Conservation (phyloP, 495 filamentous ascomycete genomes). For the Physcia stellaris region DNA sequence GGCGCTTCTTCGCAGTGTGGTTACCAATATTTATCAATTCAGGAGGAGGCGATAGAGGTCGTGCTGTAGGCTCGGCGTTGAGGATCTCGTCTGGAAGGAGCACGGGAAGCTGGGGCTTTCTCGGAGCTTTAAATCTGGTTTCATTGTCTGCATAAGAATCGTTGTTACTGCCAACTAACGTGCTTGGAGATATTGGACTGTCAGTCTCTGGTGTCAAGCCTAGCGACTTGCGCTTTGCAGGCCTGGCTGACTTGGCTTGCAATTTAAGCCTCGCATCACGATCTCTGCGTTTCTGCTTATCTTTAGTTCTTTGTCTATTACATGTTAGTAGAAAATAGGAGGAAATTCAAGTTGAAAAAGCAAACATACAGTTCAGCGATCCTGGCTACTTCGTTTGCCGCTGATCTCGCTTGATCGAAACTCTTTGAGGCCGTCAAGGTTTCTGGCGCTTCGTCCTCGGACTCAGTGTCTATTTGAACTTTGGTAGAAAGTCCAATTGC, state of each 20-base stretch:
- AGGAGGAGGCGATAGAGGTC: slow-evolving; percentile 21
- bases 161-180: too few species aligned
- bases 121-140: too few species aligned
- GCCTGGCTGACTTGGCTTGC: slow-evolving; percentile 32
- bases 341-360: too few species aligned
- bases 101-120: slow-evolving; percentile 25
- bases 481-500: too few species aligned
- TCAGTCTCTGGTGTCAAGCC: too few species aligned
- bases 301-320: slow-evolving; percentile 15
- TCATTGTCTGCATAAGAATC: too few species aligned
- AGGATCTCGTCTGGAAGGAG: slow-evolving; percentile 39
- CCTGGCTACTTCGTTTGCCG: neutral
- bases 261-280: slow-evolving; percentile 32
- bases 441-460: neutral
- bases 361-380: neutral
- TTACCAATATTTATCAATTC: slow-evolving; percentile 11
- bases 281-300: slow-evolving; percentile 32
- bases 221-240: too few species aligned
- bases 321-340: too few species aligned
- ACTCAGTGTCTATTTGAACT: too few species aligned
- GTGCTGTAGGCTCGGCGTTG: slow-evolving; percentile 31
- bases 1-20: neutral
- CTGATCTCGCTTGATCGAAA: neutral
- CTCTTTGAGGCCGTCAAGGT: neutral
- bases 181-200: too few species aligned